phyloP scores from a whole-genome alignment of 139 green algal species.

The Chlorella ohadii region DNA sequence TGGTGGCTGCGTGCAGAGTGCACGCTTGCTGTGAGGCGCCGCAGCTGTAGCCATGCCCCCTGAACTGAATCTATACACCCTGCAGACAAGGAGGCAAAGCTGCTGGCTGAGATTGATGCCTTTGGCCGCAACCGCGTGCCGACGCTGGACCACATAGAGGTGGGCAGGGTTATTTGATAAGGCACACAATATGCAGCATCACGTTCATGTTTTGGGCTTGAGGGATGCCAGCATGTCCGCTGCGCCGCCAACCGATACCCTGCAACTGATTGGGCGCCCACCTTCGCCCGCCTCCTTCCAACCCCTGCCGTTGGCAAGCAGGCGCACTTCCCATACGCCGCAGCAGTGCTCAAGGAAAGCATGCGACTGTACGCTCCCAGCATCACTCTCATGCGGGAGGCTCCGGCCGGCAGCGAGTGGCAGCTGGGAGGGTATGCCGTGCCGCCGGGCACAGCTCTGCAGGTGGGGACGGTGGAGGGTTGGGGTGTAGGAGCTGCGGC shows the following conservation, averaged over 20 bases:
- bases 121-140: constrained; percentile 32
- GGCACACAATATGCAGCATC: no score
- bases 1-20: no score
- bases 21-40: no score
- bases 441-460: background rate
- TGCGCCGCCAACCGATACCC: no score
- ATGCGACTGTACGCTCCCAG: constrained; percentile 64
- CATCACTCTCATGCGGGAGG: background rate
- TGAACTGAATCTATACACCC: no score
- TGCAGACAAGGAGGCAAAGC: constrained; percentile 29
- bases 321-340: constrained; percentile 51
- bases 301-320: background rate
- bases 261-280: no score
- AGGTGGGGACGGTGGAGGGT: background rate
- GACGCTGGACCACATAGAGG: constrained; percentile 6
- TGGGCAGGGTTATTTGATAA: background rate
- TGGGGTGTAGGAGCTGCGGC: no score
- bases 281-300: no score
- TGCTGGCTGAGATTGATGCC: constrained; percentile 50
- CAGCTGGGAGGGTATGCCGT: background rate
- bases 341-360: constrained; percentile 63
- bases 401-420: background rate
- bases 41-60: no score
- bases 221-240: no score
- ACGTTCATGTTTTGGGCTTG: no score